A percentile compares a stretch with the other conserved stretches of the same genome.
These are phyloP conservation scores for Cercospora sesami DNA, from an alignment of 2,329 filamentous ascomycete genomes.

Conservation along the genomic window DNA sequence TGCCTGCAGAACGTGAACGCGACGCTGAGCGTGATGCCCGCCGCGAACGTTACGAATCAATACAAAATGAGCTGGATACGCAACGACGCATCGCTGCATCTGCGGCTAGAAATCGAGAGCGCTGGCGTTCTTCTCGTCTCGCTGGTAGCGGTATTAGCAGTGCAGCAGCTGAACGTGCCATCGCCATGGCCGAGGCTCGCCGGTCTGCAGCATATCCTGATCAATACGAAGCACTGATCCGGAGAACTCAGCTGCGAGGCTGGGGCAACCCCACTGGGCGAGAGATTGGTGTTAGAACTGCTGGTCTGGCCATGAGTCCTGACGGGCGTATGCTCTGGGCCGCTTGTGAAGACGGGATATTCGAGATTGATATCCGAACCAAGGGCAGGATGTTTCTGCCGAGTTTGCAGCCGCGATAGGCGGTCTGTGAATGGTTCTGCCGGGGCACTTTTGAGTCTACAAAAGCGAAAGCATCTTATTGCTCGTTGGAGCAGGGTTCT, in stretches of 20 bases:
- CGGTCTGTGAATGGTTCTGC: background rate
- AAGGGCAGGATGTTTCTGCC: constrained; percentile 57
- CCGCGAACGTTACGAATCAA: constrained; percentile 17
- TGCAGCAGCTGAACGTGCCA: constrained; percentile 10
- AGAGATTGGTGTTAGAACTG: constrained; percentile 46
- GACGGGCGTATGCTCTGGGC: constrained; percentile 51
- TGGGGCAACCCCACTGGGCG: constrained; percentile 22
- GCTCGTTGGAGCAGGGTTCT: background rate
- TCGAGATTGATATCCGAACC: constrained; percentile 69
- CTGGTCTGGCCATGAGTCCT: constrained; percentile 51
- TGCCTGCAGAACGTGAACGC: constrained; percentile 21
- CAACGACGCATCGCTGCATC: constrained; percentile 23
- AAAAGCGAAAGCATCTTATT: background rate
- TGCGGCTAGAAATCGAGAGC: constrained; percentile 23
- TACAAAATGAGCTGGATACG: constrained; percentile 25
- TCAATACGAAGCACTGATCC: constrained; percentile 31
- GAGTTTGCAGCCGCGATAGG: constrained; percentile 37
- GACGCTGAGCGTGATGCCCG: constrained; percentile 13
- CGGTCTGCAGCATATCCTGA: constrained; percentile 27
- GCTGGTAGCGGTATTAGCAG: constrained; percentile 5
- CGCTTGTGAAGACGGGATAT: constrained; percentile 67
- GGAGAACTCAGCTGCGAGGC: constrained; percentile 22
- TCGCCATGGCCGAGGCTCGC: constrained; percentile 21
- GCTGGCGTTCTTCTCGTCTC: constrained; percentile 23
- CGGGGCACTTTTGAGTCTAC: background rate